phyloP scores from a whole-genome alignment of 306 rosid species.

The Malus fusca region DNA sequence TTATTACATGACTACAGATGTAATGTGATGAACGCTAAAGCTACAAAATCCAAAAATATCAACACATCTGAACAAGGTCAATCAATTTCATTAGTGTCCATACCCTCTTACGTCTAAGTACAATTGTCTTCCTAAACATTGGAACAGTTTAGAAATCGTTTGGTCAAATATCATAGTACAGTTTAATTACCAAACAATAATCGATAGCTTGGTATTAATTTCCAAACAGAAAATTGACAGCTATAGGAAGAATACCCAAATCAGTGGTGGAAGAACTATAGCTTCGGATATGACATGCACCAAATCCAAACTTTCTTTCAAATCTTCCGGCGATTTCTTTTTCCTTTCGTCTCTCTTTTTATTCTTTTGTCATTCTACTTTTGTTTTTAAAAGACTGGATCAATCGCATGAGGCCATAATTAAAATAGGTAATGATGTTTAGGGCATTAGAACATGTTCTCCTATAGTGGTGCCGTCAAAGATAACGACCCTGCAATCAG shows the following conservation, averaged over 20 bases:
- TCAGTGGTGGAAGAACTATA: not conserved
- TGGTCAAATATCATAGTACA: too few relatives aligned
- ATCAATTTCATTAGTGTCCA: too few relatives aligned
- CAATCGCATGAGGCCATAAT: not conserved
- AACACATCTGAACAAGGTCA: too few relatives aligned
- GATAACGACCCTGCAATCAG: constrained; percentile 27
- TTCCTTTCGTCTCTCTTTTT: not conserved
- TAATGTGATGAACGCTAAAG: too few relatives aligned
- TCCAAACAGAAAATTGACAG: not conserved
- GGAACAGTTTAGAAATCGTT: too few relatives aligned
- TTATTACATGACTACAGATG: too few relatives aligned
- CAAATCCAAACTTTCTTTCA: constrained; percentile 1
- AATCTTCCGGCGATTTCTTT: not conserved
- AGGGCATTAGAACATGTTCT: constrained; percentile 33
- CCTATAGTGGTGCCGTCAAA: constrained; percentile 26
- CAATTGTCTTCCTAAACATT: too few relatives aligned
- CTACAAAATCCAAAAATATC: too few relatives aligned
- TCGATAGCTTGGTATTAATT: not conserved
- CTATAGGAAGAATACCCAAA: not conserved
- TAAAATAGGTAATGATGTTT: constrained; percentile 40
- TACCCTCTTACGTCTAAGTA: too few relatives aligned
- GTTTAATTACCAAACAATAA: not conserved
- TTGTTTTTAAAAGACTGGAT: constrained; percentile 32
- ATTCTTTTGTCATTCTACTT: constrained; percentile 15
- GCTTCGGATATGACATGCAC: not conserved